A percentile compares a stretch with the other conserved stretches of the same genome.
Conservation (phyloP, 1,284 basidiomycete species). For the Cronartium quercuum region DNA sequence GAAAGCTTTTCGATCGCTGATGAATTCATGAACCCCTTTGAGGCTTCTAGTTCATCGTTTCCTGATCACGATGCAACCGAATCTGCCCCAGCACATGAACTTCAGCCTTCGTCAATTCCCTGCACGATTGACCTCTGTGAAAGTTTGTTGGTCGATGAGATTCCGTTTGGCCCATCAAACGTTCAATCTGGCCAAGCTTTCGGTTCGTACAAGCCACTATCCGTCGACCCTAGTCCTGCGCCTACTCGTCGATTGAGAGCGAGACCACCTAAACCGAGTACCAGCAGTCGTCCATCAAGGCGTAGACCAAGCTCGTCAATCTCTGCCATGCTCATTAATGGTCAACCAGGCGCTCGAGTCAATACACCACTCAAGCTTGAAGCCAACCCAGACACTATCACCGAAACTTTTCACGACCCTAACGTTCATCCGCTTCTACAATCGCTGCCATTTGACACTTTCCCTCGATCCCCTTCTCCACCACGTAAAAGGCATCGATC, state of each 20-base stretch:
- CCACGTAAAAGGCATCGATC: not conserved
- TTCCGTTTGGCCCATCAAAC: not conserved
- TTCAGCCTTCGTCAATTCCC: not conserved
- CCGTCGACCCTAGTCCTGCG: not conserved
- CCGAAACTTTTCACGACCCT: not conserved
- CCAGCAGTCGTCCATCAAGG: not conserved
- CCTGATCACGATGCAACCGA: not conserved
- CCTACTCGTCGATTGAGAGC: not conserved
- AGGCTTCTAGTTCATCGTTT: not conserved
- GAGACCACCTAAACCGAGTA: no score
- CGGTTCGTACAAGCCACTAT: not conserved
- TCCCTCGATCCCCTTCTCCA: not conserved
- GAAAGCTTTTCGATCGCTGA: not conserved
- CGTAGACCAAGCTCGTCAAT: constrained; percentile 3
- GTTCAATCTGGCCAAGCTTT: not conserved
- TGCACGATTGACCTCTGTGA: not conserved
- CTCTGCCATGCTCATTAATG: not conserved
- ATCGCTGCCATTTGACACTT: not conserved
- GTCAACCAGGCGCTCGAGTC: no score
- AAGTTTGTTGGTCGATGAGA: not conserved
- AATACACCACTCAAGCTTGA: not conserved
- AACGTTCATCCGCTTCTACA: not conserved
- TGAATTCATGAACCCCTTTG: not conserved
- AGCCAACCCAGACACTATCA: not conserved
- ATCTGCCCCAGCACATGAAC: not conserved